Percentiles rank a stretch among this genome's conserved stretches.
These are phyloP conservation scores for Aspergillus sp. DNA, from an alignment of 2,329 filamentous ascomycete species.

Conservation along the genomic window DNA sequence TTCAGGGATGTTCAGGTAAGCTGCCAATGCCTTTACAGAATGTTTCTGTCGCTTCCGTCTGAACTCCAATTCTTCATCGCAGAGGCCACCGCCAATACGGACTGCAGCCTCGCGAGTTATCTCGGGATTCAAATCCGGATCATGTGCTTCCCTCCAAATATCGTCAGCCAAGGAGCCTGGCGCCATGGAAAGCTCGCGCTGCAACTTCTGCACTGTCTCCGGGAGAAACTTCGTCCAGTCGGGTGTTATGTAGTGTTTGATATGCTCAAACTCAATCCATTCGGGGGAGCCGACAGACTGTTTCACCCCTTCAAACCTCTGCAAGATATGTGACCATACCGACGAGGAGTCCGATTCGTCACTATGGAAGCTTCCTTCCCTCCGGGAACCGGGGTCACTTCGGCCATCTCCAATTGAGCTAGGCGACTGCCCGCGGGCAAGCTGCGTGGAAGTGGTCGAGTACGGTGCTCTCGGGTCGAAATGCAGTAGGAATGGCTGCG, in stretches of 20 bases:
- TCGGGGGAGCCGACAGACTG: constrained; percentile 42
- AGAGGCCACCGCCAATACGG: constrained; percentile 77
- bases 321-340: constrained; percentile 53
- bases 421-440: constrained; percentile 14
- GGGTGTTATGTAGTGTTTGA: constrained; percentile 73
- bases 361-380: constrained; percentile 1
- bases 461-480: constrained; percentile 25
- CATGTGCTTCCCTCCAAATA: constrained; percentile 88
- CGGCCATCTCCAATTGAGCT: constrained; percentile 10
- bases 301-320: constrained; percentile 42
- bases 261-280: constrained; percentile 49
- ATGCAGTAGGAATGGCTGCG: constrained; percentile 18
- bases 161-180: constrained; percentile 87
- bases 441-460: constrained; percentile 21
- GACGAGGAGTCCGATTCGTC: constrained; percentile 31
- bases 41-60: constrained; percentile 66
- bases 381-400: constrained; percentile 1
- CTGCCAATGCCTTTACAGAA: constrained; percentile 72
- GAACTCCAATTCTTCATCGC: constrained; percentile 78
- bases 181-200: constrained; percentile 81
- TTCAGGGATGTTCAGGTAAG: constrained; percentile 76
- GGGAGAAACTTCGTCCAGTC: constrained; percentile 79
- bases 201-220: constrained; percentile 75
- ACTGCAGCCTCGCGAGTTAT: constrained; percentile 80
- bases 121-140: constrained; percentile 81